These are phyloP conservation scores for Penium margaritaceum DNA, from an alignment of 139 green algal genomes.

Conservation along the genomic window DNA sequence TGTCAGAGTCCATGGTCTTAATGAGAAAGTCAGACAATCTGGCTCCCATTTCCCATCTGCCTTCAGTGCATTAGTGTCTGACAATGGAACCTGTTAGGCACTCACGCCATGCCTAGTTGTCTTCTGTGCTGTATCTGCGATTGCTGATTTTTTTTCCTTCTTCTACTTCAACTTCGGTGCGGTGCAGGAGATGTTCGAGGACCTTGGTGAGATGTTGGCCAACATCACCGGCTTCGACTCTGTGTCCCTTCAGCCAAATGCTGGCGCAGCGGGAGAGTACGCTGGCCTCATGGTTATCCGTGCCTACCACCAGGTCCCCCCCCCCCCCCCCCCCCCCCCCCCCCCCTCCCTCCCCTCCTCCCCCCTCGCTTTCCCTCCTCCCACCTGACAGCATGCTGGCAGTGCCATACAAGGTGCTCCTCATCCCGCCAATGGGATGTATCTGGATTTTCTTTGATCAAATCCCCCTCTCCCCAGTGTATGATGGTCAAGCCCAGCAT, in stretches of 20 bases:
- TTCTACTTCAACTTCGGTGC: background rate
- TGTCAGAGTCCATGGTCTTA: background rate
- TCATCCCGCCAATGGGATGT: no score
- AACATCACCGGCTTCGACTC: constrained; percentile 95
- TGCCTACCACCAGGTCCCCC: constrained; percentile 72
- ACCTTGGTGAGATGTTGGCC: constrained; percentile 82
- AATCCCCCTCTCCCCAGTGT: no score
- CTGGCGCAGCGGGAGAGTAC: constrained; percentile 90
- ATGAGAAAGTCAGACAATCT: background rate
- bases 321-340: background rate
- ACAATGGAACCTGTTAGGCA: no score
- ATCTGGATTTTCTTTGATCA: no score
- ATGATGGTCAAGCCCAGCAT: no score
- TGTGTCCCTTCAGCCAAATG: constrained; percentile 92
- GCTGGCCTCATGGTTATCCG: constrained; percentile 96
- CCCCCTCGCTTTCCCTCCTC: no score
- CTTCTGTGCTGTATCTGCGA: no score
- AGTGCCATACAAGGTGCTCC: no score
- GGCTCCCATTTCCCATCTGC: background rate
- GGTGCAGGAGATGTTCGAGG: constrained; percentile 80
- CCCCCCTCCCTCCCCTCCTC: background rate
- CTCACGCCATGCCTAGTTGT: no score
- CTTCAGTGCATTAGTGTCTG: no score
- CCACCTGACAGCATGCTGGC: no score
- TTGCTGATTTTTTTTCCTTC: background rate